phyloP scores from a whole-genome alignment of 2,329 filamentous ascomycete genomes.

The Fusarium foetens region DNA sequence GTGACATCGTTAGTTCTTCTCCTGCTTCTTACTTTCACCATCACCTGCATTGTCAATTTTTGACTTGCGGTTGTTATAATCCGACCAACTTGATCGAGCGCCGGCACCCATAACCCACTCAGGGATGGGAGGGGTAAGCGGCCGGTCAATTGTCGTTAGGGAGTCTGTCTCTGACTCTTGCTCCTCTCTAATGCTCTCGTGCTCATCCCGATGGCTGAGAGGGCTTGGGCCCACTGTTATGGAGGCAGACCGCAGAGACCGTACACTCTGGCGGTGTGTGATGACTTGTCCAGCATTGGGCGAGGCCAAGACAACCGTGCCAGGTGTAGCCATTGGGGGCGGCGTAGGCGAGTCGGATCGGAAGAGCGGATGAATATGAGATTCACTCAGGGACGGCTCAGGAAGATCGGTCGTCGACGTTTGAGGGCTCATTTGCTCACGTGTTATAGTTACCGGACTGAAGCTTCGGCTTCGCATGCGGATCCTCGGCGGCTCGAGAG shows the following conservation, averaged over 20 bases:
- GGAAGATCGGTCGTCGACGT: conserved; percentile 63
- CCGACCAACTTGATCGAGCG: conserved; percentile 60
- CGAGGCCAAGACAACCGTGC: conserved; percentile 76
- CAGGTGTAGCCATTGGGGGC: conserved; percentile 72
- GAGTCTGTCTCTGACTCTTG: conserved; percentile 38
- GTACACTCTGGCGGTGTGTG: conserved; percentile 61
- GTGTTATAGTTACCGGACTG: conserved; percentile 55
- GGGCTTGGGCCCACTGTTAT: conserved; percentile 58
- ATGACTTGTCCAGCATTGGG: conserved; percentile 75
- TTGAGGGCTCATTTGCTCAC: conserved; percentile 43
- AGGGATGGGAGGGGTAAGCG: conserved; percentile 69
- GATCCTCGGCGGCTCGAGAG: conserved; percentile 62
- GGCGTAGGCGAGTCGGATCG: conserved; percentile 76
- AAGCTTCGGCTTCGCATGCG: conserved; percentile 62
- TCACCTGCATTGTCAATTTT: conserved; percentile 24
- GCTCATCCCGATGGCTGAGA: conserved; percentile 56
- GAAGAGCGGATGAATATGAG: conserved; percentile 82
- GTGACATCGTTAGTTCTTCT: conserved; percentile 13
- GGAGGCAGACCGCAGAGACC: conserved; percentile 66
- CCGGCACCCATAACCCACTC: conserved; percentile 68
- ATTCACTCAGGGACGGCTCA: conserved; percentile 59
- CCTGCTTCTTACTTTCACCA: background rate
- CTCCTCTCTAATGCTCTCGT: conserved; percentile 41
- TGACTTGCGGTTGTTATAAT: conserved; percentile 55
- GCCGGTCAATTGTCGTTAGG: conserved; percentile 51